Percentiles rank a stretch among this genome's conserved stretches.
These are phyloP conservation scores for Sugiyamaella paludigena DNA, from an alignment of 1,139 yeast species.

Conservation along the genomic window DNA sequence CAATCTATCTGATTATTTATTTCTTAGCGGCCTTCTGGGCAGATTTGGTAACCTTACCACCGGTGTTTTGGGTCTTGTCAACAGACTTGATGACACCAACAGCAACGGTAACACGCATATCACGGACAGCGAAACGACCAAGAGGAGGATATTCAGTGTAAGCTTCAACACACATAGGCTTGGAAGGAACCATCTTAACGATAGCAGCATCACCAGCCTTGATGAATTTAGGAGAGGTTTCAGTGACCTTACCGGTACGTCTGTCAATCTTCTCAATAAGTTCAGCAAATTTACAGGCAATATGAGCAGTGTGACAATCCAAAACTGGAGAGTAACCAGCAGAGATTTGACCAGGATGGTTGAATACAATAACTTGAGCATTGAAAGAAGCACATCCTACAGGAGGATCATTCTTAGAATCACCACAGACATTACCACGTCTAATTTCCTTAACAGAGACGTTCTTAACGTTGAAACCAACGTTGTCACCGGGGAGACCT, in stretches of 20 bases:
- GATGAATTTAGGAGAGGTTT: constrained; percentile 80
- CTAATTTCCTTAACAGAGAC: constrained; percentile 91
- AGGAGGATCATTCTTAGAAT: constrained; percentile 94
- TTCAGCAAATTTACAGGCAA: constrained; percentile 87
- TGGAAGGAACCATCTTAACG: constrained; percentile 87
- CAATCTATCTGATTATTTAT: constrained; percentile 48
- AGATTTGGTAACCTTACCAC: constrained; percentile 99
- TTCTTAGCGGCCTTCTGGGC: constrained; percentile 98
- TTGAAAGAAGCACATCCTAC: constrained; percentile 77
- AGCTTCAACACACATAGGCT: constrained; percentile 97
- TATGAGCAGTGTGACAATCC: constrained; percentile 95
- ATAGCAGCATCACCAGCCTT: constrained; percentile 95
- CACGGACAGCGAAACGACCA: constrained; percentile 99
- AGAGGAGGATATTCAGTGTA: constrained; percentile 98
- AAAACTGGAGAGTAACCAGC: constrained; percentile 92
- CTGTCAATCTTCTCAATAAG: constrained; percentile 88
- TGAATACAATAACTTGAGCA: constrained; percentile 86
- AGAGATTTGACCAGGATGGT: constrained; percentile 93
- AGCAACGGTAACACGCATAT: constrained; percentile 99
- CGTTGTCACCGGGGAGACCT: constrained; percentile 94
- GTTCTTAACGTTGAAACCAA: constrained; percentile 93
- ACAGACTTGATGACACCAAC: constrained; percentile 99
- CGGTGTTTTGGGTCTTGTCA: constrained; percentile 82
- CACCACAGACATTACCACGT: constrained; percentile 96
- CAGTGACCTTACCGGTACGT: constrained; percentile 86